A percentile compares a stretch with the other conserved stretches of the same genome.
Conservation (phyloP, 2,329 filamentous ascomycete species). For the Nemania abortiva region DNA sequence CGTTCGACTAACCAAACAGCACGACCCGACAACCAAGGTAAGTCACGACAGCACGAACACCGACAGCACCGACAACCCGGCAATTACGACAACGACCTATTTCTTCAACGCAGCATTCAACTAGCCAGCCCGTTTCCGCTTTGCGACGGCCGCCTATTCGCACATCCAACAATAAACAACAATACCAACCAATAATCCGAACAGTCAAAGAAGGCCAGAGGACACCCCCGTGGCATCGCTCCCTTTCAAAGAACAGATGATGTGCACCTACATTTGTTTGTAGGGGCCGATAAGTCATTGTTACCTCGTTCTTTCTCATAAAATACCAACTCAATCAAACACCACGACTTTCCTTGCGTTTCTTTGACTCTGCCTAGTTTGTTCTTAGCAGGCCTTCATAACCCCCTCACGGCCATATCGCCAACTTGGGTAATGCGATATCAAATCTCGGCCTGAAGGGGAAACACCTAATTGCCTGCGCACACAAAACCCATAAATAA, state of each 20-base stretch:
- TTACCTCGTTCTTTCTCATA: constrained; percentile 29
- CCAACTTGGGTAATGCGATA: constrained; percentile 26
- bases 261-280: constrained; percentile 30
- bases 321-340: constrained; percentile 14
- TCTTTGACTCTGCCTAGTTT: constrained; percentile 25
- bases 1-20: constrained; percentile 37
- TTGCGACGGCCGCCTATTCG: constrained; percentile 28
- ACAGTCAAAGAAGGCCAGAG: constrained; percentile 10
- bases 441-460: constrained; percentile 29
- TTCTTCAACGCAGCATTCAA: constrained; percentile 23
- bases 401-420: constrained; percentile 18
- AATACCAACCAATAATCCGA: constrained; percentile 1
- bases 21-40: constrained; percentile 28
- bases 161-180: constrained; percentile 14
- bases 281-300: constrained; percentile 29
- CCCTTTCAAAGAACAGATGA: constrained; percentile 26
- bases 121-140: constrained; percentile 2
- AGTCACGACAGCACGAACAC: constrained; percentile 21
- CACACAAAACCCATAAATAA: constrained; percentile 7
- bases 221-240: constrained; percentile 1
- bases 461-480: constrained; percentile 20
- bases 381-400: constrained; percentile 8
- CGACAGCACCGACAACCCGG: constrained; percentile 14
- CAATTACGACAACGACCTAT: constrained; percentile 10
- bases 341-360: constrained; percentile 20